A percentile compares a stretch with the other conserved stretches of the same genome.
Conservation (phyloP, 2,329 filamentous ascomycete species). For the Xenoacremonium recifei region DNA sequence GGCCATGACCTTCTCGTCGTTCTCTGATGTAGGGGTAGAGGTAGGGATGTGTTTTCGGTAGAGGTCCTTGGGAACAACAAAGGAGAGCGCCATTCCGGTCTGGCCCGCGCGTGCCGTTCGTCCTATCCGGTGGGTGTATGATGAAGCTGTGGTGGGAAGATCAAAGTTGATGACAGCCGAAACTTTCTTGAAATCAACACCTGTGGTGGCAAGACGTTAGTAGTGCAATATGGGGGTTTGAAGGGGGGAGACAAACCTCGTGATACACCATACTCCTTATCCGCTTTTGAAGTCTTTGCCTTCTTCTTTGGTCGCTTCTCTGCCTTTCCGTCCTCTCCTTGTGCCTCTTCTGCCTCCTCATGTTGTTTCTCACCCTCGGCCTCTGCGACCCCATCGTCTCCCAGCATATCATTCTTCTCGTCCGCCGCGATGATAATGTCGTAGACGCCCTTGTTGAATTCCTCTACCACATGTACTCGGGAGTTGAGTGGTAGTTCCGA, state of each 20-base stretch:
- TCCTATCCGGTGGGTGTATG: slow-evolving; percentile 96
- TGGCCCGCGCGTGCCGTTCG: slow-evolving; percentile 89
- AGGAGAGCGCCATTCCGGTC: slow-evolving; percentile 92
- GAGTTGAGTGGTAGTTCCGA: slow-evolving; percentile 93
- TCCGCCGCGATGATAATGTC: slow-evolving; percentile 98
- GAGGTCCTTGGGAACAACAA: slow-evolving; percentile 78
- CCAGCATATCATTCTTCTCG: slow-evolving; percentile 82
- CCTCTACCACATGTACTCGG: slow-evolving; percentile 89
- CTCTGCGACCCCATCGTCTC: slow-evolving; percentile 47
- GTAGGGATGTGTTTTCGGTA: slow-evolving; percentile 92
- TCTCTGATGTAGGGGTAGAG: slow-evolving; percentile 67
- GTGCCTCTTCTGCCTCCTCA: slow-evolving; percentile 16
- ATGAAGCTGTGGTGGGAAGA: slow-evolving; percentile 81
- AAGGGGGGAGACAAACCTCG: slow-evolving; percentile 54
- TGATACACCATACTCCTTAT: slow-evolving; percentile 92
- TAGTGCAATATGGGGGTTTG: neutral
- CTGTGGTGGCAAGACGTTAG: slow-evolving; percentile 22
- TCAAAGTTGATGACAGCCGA: slow-evolving; percentile 96
- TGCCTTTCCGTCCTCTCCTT: slow-evolving; percentile 16
- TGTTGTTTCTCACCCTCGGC: slow-evolving; percentile 43
- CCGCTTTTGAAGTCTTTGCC: slow-evolving; percentile 56
- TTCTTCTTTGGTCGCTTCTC: slow-evolving; percentile 34
- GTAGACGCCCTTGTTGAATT: slow-evolving; percentile 96
- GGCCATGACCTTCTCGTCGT: slow-evolving; percentile 80
- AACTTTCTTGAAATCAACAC: slow-evolving; percentile 94